Conservation (phyloP, 2,329 filamentous ascomycete genomes). For the Colletotrichum sp. region DNA sequence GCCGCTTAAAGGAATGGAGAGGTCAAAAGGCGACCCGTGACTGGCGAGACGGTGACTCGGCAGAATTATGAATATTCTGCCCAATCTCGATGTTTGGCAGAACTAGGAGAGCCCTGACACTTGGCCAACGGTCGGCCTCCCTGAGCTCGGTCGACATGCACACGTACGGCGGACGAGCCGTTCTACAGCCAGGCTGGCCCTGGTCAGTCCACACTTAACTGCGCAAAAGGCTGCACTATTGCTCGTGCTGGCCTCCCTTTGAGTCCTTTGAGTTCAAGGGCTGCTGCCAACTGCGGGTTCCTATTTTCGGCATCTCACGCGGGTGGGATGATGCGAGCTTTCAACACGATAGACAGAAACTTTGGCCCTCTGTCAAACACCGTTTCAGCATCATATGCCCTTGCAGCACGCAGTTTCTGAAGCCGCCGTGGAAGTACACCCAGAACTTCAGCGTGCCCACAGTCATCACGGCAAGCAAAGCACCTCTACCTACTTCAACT, state of each 20-base stretch:
- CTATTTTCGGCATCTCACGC: constrained; percentile 11
- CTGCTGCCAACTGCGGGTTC: not conserved
- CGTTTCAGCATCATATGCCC: constrained; percentile 2
- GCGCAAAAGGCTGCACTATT: not conserved
- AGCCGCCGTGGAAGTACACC: not conserved
- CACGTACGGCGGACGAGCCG: not conserved
- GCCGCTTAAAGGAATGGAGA: not conserved
- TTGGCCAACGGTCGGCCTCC: not conserved
- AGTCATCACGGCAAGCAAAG: not conserved
- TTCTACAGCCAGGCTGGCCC: not conserved
- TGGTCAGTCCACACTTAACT: not conserved
- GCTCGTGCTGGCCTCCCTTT: not conserved
- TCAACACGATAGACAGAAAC: not conserved
- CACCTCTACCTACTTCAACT: not conserved
- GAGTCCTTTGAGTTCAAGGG: not conserved
- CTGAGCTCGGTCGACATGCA: not conserved
- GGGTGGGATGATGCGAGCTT: not conserved
- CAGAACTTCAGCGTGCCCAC: not conserved
- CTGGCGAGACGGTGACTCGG: constrained; percentile 3
- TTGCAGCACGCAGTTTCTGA: not conserved
- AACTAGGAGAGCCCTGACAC: not conserved
- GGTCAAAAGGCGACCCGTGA: not conserved
- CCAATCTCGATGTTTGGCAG: not conserved
- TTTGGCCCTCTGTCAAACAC: constrained; percentile 9
- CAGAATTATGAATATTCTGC: not conserved